Evolutionary conservation across 192 early-diverging fungal genomes (phyloP), one percentile per base, ranked within the genome.

Genomic region (Endogone sp.): DNA sequence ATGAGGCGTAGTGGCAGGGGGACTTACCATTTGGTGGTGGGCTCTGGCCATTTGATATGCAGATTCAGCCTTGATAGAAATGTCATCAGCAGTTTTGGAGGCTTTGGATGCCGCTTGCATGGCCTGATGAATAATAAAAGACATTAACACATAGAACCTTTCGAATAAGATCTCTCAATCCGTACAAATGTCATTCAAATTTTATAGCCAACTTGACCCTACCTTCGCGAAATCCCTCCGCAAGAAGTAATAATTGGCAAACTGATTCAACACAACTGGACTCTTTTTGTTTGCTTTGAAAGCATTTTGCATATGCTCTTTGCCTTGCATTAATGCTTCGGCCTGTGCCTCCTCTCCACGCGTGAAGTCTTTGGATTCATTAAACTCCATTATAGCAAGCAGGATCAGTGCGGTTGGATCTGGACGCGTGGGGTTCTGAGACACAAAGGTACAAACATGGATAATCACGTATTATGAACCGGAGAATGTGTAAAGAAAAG

Each of bases 301-400:
- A 2, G 82, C 87, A 37, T 80, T 69, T 29, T 84, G 71, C 70
- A 89, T 76, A 55, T 82, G 74, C 23, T 75, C 64, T 20, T 79
- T 68, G 55, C 84, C 88, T 29, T 75, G 58, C 61, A 71, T 75
- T 57, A 84, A 76, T 10, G 79, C 67, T 20, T 71, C 64, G 30
- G 66, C 70, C 60, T 83, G 81, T 9, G 88, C 76, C 3, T 79
- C 73, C 44, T 73, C 66, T 4, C 71, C 70, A 20, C 70, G 22
- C 24, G 79, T 73, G 16, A 73, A 31, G 10, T 80, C 62, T 66
- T 91, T 91, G 66, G 83, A 81, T 60, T 79, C 81, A 73, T 98
- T 96, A 71, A 93, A 88, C 56, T 95, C 89, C 29, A 96, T 70
- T 23, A 89, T 89, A 4, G 91, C 86, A 26, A 96, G 81, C 59